A percentile compares a stretch with the other conserved stretches of the same genome.
phyloP scores from a whole-genome alignment of 73 alveolate genomes.

The Stentor roeselii region DNA sequence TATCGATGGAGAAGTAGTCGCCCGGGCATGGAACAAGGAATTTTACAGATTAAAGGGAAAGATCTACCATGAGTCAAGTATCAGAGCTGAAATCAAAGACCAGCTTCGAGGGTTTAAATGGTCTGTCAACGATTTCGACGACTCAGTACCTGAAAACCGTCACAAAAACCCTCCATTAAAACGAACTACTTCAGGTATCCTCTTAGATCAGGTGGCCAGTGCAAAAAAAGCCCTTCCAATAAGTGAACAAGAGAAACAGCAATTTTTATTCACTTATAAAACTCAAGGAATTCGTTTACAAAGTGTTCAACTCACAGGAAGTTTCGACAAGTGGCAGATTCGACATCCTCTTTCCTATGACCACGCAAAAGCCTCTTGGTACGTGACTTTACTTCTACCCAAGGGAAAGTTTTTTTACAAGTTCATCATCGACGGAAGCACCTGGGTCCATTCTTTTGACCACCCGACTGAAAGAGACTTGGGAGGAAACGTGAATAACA shows the following conservation, averaged over 20 bases:
- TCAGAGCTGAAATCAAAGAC: slow-evolving; percentile 26
- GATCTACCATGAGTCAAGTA: slow-evolving; percentile 54
- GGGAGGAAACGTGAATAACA: slow-evolving; percentile 48
- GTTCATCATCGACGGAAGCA: slow-evolving; percentile 64
- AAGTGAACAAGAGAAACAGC: slow-evolving; percentile 5
- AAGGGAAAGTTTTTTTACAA: slow-evolving; percentile 84
- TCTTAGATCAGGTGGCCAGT: slow-evolving; percentile 10
- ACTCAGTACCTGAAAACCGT: slow-evolving; percentile 12
- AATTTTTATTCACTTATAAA: background rate
- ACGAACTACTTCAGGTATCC: background rate
- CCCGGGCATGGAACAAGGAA: slow-evolving; percentile 94
- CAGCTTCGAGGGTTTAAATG: slow-evolving; percentile 37
- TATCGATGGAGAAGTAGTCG: slow-evolving; percentile 89
- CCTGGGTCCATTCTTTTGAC: slow-evolving; percentile 51
- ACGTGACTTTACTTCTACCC: slow-evolving; percentile 68
- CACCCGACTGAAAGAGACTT: slow-evolving; percentile 50
- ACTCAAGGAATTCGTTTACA: slow-evolving; percentile 36
- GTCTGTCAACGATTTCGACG: slow-evolving; percentile 29
- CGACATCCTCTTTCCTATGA: slow-evolving; percentile 85
- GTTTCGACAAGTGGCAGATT: slow-evolving; percentile 96
- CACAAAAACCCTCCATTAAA: background rate
- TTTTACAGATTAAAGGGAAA: slow-evolving; percentile 84
- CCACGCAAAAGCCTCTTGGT: slow-evolving; percentile 69
- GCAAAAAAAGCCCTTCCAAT: background rate
- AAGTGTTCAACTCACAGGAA: slow-evolving; percentile 84